These are phyloP conservation scores for Dactylellina parvicollis DNA, from an alignment of 2,329 filamentous ascomycete species.

Conservation along the genomic window DNA sequence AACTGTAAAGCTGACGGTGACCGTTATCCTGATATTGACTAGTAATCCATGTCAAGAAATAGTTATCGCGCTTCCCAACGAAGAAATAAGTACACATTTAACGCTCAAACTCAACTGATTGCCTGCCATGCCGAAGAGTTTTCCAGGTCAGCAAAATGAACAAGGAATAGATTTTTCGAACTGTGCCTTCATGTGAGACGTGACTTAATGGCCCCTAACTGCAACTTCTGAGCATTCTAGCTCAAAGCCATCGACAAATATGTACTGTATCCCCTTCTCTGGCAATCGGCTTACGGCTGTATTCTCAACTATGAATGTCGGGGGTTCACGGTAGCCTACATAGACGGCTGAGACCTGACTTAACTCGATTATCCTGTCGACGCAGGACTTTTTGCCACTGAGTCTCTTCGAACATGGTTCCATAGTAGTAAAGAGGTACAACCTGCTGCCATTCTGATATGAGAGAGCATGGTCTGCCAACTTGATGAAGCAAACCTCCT, in stretches of 20 bases:
- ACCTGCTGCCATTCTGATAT: not conserved
- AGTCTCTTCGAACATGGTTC: slow-evolving; percentile 81
- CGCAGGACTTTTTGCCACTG: slow-evolving; percentile 79
- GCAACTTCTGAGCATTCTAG: slow-evolving; percentile 82
- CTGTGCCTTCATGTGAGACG: too few relatives aligned
- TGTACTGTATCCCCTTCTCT: slow-evolving; percentile 76
- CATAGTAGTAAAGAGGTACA: slow-evolving; percentile 87
- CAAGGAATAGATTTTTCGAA: too few relatives aligned
- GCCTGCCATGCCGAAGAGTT: too few relatives aligned
- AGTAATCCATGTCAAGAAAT: too few relatives aligned
- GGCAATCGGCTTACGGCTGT: slow-evolving; percentile 76
- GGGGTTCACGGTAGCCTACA: slow-evolving; percentile 86
- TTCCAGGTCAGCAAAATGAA: too few relatives aligned
- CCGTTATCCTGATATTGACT: too few relatives aligned
- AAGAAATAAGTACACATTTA: too few relatives aligned
- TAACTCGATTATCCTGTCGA: slow-evolving; percentile 73
- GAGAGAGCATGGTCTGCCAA: slow-evolving; percentile 61
- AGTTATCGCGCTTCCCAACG: too few relatives aligned
- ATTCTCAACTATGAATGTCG: slow-evolving; percentile 87
- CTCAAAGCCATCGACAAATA: slow-evolving; percentile 79
- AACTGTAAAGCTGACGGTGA: too few relatives aligned
- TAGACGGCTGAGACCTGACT: slow-evolving; percentile 77
- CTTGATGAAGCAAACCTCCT: slow-evolving; percentile 90
- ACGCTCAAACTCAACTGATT: too few relatives aligned
- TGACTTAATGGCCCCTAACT: slow-evolving; percentile 75